Evolutionary conservation across 2,329 filamentous ascomycete species (phyloP).

Genomic region (Aspergillus tamarii): DNA sequence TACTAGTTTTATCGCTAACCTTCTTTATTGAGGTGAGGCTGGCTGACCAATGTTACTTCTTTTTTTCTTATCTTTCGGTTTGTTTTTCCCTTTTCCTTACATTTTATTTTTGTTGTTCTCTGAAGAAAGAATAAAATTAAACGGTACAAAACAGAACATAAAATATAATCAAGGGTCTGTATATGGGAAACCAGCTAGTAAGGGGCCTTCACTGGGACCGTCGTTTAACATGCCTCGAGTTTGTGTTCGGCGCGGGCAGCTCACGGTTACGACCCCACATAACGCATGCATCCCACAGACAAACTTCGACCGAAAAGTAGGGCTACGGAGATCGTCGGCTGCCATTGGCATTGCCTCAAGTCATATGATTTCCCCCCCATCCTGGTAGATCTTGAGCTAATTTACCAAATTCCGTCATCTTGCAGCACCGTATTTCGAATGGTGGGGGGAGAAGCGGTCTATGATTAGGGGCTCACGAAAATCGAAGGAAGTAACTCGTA

Average conservation of each 20-base stretch:
- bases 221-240: neutral
- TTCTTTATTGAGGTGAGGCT: neutral
- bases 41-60: no score
- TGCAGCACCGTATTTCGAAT: neutral
- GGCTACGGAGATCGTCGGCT: neutral
- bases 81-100: no score
- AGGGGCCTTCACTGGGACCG: neutral
- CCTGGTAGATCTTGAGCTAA: neutral
- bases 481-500: neutral
- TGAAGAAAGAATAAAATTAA: neutral
- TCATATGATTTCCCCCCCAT: neutral
- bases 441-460: neutral
- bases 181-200: no score
- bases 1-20: neutral
- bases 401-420: slow-evolving; percentile 1
- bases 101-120: neutral
- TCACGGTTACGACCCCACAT: neutral
- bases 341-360: neutral
- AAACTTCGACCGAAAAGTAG: neutral
- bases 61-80: no score
- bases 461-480: neutral
- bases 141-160: neutral
- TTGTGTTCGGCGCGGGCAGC: neutral
- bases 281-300: neutral
- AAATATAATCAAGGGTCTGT: no score